Base-by-base conservation (phyloP, 495 filamentous ascomycete genomes). In the Talaromyces thailandensis region DNA sequence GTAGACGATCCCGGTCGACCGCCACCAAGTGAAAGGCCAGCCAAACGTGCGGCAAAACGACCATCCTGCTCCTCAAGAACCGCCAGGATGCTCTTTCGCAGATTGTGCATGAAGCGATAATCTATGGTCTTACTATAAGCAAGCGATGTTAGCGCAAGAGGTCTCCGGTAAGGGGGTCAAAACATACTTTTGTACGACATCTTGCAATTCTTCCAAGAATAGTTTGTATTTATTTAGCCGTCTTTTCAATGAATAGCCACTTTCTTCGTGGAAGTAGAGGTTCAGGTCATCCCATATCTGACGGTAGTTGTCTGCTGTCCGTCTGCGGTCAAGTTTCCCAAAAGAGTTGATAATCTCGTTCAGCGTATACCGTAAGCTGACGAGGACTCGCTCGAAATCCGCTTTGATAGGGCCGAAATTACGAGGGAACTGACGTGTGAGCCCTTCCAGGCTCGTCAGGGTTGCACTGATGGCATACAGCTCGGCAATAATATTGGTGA, bases 221-320 rank as follows among this genome's bases (percentile, higher is more conserved):
- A 65, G 67, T 23, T 77, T 76, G 65, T 86, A 88, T 64, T 76
- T 71, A 7, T 79, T 77, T 26, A 89, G 70, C 7, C 86, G 81
- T 14, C 73, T 71, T 4, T 68, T 66, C 35, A 89, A 68, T 0
- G 75, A 66, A 28, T 78, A 75, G 1, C 78, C 73, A 56, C 83
- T 79, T 62, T 84, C 79, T 28, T 75, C 68, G 62, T 73, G 72
- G 65, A 88, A 84, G 63, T 75, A 76, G 2, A 68, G 63, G 58
- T 69, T 67, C 53, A 87, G 68, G 37, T 81, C 74, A 11, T 73
- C 64, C 87, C 87, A 90, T 14, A 77, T 76, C 43, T 71, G 70
- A 52, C 73, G 71, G 65, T 81, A 82, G 18, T 68, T 67, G 16
- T 76, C 76, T 12, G 69, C 68, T n/a, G 69, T 70, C 23, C 69